Evolutionary conservation across 305 asterid species (phyloP).

Genomic region (Coffea humblotiana): DNA sequence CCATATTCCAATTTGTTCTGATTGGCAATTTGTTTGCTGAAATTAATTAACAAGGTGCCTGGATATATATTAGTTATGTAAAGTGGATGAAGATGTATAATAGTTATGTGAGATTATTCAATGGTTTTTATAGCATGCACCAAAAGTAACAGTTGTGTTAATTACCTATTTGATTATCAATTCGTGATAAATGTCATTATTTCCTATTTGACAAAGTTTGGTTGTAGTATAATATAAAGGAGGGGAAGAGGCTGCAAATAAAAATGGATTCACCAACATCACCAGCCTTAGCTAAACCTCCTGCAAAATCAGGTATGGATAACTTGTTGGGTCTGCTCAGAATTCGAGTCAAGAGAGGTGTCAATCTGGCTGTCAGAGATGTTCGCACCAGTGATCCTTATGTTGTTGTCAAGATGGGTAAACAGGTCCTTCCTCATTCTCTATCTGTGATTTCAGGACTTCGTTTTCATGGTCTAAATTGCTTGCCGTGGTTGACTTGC

Average conservation of each 20-base stretch:
- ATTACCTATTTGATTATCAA: too few species aligned
- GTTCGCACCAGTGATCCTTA: conserved; percentile 92
- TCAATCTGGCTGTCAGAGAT: conserved; percentile 91
- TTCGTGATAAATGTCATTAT: not conserved
- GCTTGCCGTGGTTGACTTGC: conserved; percentile 6
- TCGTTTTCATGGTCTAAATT: not conserved
- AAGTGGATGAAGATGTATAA: too few species aligned
- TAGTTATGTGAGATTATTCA: too few species aligned
- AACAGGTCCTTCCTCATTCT: conserved; percentile 47
- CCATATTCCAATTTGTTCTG: not conserved
- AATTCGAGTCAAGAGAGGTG: conserved; percentile 67
- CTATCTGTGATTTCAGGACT: not conserved
- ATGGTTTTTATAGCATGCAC: too few species aligned
- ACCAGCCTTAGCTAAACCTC: conserved; percentile 7
- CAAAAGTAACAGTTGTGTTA: too few species aligned
- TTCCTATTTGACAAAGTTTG: not conserved
- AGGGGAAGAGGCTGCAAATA: not conserved
- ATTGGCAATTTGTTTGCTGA: not conserved
- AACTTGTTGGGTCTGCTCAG: conserved; percentile 74
- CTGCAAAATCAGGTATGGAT: conserved; percentile 41
- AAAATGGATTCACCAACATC: conserved; percentile 34
- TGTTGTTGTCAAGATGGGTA: conserved; percentile 67
- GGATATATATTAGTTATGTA: too few species aligned
- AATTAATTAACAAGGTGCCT: too few species aligned
- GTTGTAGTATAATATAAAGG: not conserved